Evolutionary conservation across 306 rosid genomes (phyloP).

Genomic region (Psophocarpus tetragonolobus): DNA sequence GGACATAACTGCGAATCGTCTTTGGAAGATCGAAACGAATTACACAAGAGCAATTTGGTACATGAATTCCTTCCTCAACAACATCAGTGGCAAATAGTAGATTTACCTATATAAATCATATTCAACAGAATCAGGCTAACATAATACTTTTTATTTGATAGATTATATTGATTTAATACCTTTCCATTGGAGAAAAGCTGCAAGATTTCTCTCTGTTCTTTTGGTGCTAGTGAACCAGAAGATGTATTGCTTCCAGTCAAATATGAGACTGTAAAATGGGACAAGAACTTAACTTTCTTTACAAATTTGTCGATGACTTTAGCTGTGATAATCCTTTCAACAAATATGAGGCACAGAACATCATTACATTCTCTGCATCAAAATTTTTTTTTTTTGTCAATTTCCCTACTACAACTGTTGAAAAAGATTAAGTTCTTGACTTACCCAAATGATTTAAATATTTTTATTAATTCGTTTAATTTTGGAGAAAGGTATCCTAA

Average conservation of each 20-base stretch:
- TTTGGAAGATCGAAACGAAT: constrained; percentile 73
- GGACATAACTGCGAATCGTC: constrained; percentile 70
- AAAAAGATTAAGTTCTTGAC: neutral
- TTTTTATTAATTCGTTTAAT: constrained; percentile 52
- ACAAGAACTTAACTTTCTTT: constrained; percentile 48
- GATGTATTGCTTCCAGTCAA: constrained; percentile 63
- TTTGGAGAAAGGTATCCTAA: constrained; percentile 65
- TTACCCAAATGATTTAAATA: constrained; percentile 67
- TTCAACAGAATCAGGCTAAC: constrained; percentile 10
- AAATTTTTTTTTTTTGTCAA: constrained; percentile 24
- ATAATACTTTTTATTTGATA: neutral
- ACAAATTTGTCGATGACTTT: constrained; percentile 63
- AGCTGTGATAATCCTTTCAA: constrained; percentile 68
- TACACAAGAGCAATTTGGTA: constrained; percentile 68
- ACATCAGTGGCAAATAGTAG: constrained; percentile 71
- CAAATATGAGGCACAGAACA: constrained; percentile 65
- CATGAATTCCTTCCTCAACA: constrained; percentile 81
- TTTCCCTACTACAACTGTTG: neutral
- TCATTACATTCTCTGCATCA: constrained; percentile 55
- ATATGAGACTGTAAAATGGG: constrained; percentile 66
- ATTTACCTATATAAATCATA: constrained; percentile 56
- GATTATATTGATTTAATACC: constrained; percentile 41
- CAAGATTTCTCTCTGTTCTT: constrained; percentile 56
- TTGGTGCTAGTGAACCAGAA: constrained; percentile 50
- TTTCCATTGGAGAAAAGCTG: constrained; percentile 56